These are phyloP conservation scores for Lipomyces yarrowii DNA, from an alignment of 1,139 yeast genomes.

Conservation along the genomic window DNA sequence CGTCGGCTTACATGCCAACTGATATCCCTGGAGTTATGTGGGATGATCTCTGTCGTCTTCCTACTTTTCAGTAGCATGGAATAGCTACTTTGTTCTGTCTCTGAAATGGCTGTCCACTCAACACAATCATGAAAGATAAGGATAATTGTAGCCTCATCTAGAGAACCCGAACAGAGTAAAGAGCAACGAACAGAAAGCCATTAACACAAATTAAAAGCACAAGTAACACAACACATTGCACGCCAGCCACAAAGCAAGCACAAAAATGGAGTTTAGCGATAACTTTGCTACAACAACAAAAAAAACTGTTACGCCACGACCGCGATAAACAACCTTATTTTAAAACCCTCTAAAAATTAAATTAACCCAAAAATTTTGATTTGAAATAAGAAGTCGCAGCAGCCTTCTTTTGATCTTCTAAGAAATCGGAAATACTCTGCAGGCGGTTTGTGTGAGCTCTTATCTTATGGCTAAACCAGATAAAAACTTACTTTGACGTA, in stretches of 20 bases:
- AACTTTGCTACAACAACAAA: neutral
- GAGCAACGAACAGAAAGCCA: neutral
- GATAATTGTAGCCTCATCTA: neutral
- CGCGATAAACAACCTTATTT: neutral
- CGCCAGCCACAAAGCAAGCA: neutral
- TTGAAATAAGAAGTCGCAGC: slow-evolving; percentile 38
- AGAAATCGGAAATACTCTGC: slow-evolving; percentile 20
- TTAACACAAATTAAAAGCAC: neutral
- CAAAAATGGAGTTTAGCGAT: neutral
- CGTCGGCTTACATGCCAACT: neutral
- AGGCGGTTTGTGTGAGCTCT: neutral
- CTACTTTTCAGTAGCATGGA: neutral
- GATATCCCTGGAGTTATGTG: neutral
- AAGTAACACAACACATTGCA: neutral
- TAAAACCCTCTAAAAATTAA: neutral
- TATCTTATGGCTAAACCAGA: too few relatives aligned
- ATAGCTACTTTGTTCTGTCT: neutral
- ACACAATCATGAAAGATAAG: neutral
- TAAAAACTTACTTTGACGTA: slow-evolving; percentile 36
- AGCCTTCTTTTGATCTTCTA: slow-evolving; percentile 19
- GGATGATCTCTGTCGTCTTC: neutral
- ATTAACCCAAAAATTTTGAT: slow-evolving; percentile 38
- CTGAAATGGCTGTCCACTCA: neutral
- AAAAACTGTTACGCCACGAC: neutral
- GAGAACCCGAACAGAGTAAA: neutral